Evolutionary conservation across 2,329 filamentous ascomycete genomes (phyloP).

Genomic region (Neopestalotiopsis sp.): DNA sequence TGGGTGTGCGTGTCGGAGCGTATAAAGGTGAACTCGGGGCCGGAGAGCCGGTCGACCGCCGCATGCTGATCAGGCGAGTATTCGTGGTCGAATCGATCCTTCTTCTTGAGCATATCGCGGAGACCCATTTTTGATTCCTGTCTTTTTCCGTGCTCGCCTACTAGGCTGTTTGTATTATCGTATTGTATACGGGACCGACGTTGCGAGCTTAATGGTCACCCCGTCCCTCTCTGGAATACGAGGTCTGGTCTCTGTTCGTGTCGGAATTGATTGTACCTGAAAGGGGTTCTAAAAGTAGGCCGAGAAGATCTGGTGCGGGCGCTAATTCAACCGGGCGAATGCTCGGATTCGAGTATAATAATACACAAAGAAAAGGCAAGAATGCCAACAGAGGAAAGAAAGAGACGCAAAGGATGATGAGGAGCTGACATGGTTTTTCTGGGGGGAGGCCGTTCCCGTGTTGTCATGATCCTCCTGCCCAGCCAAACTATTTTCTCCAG

Average conservation of each 20-base stretch:
- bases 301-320: not conserved
- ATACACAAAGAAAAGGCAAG: conserved; percentile 12
- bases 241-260: not conserved
- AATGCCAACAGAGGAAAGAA: not conserved
- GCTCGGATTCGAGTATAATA: not conserved
- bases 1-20: conserved; percentile 82
- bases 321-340: not conserved
- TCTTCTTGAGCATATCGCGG: conserved; percentile 59
- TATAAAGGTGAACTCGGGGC: conserved; percentile 80
- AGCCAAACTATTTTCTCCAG: not conserved
- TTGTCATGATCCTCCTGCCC: not conserved
- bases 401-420: not conserved
- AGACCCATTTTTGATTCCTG: conserved; percentile 48
- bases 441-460: not conserved
- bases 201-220: not conserved
- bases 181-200: not conserved
- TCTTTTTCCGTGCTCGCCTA: not conserved
- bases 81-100: conserved; percentile 47
- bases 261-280: not conserved
- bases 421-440: not conserved
- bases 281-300: not conserved
- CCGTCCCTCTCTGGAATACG: not conserved
- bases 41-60: conserved; percentile 41
- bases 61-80: conserved; percentile 39
- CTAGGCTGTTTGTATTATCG: not conserved